phyloP scores from a whole-genome alignment of 306 rosid species.

The Glycine soja region DNA sequence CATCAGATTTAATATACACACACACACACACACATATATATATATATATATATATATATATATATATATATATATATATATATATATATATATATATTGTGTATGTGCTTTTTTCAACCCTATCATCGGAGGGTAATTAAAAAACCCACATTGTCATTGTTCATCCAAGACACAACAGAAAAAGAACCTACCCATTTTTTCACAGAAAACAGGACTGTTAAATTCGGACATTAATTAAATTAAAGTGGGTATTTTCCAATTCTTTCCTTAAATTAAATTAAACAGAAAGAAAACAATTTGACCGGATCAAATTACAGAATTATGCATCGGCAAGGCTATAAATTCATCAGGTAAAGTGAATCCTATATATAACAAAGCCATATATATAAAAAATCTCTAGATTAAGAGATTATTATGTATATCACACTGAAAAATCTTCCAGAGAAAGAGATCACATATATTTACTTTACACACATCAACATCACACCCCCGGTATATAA shows the following conservation, averaged over 20 bases:
- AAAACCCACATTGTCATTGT: conserved; percentile 48
- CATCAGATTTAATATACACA: conserved; percentile 49
- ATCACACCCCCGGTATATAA: not conserved
- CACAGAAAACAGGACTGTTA: conserved; percentile 41
- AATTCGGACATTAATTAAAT: conserved; percentile 19
- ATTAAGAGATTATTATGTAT: not conserved
- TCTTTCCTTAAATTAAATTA: not conserved
- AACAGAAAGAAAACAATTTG: conserved; percentile 35
- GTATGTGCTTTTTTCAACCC: conserved; percentile 4
- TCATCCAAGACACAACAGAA: conserved; percentile 40
- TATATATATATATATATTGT: too few species aligned
- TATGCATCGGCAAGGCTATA: not conserved
- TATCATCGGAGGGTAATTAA: not conserved
- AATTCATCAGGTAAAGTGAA: conserved; percentile 18
- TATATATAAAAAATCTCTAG: not conserved
- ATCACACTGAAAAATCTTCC: not conserved
- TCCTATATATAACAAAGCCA: conserved; percentile 2
- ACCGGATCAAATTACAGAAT: conserved; percentile 33
- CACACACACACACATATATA: too few species aligned
- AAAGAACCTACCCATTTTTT: conserved; percentile 27
- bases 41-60: too few species aligned
- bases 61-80: too few species aligned
- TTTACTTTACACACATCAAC: not conserved
- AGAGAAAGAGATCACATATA: not conserved
- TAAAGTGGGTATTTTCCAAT: not conserved